These are phyloP conservation scores for Penicillium glabrum DNA, from an alignment of 2,329 filamentous ascomycete genomes.

Conservation along the genomic window DNA sequence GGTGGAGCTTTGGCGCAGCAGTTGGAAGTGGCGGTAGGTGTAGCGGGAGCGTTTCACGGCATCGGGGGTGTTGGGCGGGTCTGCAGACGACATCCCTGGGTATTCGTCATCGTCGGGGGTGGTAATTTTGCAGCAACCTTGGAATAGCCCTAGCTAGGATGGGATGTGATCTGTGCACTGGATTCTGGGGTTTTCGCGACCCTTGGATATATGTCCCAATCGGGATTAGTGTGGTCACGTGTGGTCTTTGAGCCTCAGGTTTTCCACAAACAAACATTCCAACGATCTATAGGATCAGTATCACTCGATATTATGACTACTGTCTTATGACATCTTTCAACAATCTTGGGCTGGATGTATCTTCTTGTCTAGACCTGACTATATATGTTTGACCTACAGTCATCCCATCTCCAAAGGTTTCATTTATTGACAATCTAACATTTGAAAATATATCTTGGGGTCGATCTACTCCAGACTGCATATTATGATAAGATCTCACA, in stretches of 20 bases:
- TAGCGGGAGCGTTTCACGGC: constrained; percentile 63
- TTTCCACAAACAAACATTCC: background rate
- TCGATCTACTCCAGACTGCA: background rate
- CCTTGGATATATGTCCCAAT: constrained; percentile 8
- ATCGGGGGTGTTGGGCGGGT: constrained; percentile 23
- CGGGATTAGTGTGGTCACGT: constrained; percentile 17
- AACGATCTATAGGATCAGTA: background rate
- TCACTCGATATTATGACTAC: background rate
- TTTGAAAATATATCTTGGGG: too few relatives aligned
- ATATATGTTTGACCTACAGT: too few relatives aligned
- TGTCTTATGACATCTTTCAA: background rate
- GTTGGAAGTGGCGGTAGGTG: constrained; percentile 78
- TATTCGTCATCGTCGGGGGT: constrained; percentile 19
- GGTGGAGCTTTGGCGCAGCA: constrained; percentile 69
- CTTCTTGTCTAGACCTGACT: background rate
- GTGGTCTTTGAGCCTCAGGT: constrained; percentile 12
- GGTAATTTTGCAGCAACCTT: background rate
- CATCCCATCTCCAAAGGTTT: background rate
- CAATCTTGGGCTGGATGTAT: background rate
- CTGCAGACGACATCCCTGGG: constrained; percentile 55
- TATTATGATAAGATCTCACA: background rate
- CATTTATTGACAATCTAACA: background rate
- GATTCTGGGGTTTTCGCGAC: background rate
- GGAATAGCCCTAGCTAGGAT: background rate
- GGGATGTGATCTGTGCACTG: background rate